Evolutionary conservation across 139 green algal genomes (phyloP).

Genomic region (Eudorina sp.): DNA sequence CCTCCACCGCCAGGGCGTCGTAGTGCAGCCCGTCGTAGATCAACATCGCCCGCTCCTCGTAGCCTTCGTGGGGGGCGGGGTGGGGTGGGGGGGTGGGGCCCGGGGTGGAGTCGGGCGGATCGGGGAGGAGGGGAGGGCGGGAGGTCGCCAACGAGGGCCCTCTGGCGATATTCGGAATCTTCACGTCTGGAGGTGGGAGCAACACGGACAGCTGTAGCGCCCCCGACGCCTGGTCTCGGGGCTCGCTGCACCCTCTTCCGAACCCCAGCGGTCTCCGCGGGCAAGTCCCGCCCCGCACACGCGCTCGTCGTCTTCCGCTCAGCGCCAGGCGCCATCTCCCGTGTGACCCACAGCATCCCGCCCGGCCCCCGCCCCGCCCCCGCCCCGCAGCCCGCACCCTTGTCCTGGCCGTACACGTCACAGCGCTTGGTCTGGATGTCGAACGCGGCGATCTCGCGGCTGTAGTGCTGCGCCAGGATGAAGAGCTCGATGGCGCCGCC

Average conservation of each 20-base stretch:
- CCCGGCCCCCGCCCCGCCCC: neutral
- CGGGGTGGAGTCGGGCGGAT: neutral
- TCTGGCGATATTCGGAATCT: no score
- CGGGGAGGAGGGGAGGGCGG: neutral
- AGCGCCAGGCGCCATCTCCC: no score
- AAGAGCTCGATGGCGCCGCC: slow-evolving; percentile 96
- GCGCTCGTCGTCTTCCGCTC: no score
- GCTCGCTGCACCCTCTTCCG: no score
- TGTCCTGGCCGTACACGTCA: slow-evolving; percentile 87
- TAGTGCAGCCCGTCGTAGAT: slow-evolving; percentile 90
- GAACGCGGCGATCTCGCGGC: slow-evolving; percentile 91
- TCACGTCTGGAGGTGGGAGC: no score
- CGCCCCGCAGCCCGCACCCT: slow-evolving; percentile 14
- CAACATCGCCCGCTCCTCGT: slow-evolving; percentile 69
- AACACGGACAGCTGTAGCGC: no score
- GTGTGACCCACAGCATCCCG: no score
- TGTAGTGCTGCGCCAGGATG: slow-evolving; percentile 86
- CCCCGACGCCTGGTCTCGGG: no score
- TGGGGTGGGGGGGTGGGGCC: neutral
- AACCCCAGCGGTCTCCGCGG: no score
- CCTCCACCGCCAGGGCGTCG: slow-evolving; percentile 80
- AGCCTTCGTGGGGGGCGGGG: slow-evolving; percentile 43
- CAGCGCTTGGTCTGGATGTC: slow-evolving; percentile 90
- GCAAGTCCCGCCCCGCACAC: no score
- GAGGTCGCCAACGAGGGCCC: no score